Percentiles rank a stretch among this genome's conserved stretches.
Conservation (phyloP, 345 rosid species). For the Camelina neglecta region DNA sequence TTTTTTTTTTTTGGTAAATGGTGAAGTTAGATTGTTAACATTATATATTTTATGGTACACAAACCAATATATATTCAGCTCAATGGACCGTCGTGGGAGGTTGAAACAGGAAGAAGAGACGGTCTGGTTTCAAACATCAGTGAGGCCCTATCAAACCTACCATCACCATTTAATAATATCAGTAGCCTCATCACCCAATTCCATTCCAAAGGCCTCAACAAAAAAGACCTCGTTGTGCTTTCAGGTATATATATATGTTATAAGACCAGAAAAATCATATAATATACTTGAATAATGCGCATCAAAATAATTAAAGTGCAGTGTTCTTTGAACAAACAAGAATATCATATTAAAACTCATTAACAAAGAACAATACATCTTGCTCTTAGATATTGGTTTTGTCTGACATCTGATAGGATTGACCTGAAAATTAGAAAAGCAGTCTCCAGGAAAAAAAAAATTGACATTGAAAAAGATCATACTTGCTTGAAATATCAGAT, state of each 20-base stretch:
- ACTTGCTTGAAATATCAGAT: not conserved
- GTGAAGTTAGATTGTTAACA: not conserved
- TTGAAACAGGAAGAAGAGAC: slow-evolving; percentile 77
- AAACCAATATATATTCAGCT: slow-evolving; percentile 35
- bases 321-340: not conserved
- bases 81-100: slow-evolving; percentile 50
- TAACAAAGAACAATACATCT: not conserved
- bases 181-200: slow-evolving; percentile 45
- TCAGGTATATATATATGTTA: slow-evolving; percentile 48
- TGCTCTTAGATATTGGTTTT: not conserved
- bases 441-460: not conserved
- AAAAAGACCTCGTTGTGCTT: slow-evolving; percentile 61
- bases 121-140: slow-evolving; percentile 52
- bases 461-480: not conserved
- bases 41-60: not conserved
- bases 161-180: slow-evolving; percentile 51
- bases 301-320: not conserved
- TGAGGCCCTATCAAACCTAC: slow-evolving; percentile 44
- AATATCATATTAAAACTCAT: not conserved
- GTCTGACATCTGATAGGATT: not conserved
- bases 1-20: too few relatives aligned
- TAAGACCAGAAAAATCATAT: not conserved
- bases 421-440: not conserved
- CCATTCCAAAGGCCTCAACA: slow-evolving; percentile 47
- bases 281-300: not conserved